Percentiles rank a stretch among this genome's conserved stretches.
Evolutionary conservation across 805 yeast species (phyloP).

Genomic region (Priceomyces carsonii): DNA sequence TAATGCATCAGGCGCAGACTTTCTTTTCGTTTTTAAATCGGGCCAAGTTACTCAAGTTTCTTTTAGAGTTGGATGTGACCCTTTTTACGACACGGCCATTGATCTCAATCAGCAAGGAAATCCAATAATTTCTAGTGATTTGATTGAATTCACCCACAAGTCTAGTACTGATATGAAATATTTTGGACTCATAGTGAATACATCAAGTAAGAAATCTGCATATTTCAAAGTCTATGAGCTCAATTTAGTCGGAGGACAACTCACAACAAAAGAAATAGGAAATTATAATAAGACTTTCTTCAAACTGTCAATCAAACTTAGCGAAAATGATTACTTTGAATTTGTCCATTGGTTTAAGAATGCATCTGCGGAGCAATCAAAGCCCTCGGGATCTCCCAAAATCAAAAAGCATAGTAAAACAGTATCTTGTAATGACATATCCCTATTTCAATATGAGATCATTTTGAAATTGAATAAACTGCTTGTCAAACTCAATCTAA

Average conservation of each 20-base stretch:
- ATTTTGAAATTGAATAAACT: slow-evolving; percentile 15
- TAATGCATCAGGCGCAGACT: slow-evolving; percentile 1
- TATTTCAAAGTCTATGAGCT: slow-evolving; percentile 16
- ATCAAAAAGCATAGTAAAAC: slow-evolving; percentile 7
- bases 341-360: slow-evolving; percentile 16
- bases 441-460: slow-evolving; percentile 15
- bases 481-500: slow-evolving; percentile 14
- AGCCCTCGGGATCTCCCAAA: slow-evolving; percentile 7
- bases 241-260: slow-evolving; percentile 6
- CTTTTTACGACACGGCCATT: slow-evolving; percentile 7
- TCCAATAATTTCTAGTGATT: slow-evolving; percentile 6
- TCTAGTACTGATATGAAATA: slow-evolving; percentile 3
- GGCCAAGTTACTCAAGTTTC: slow-evolving; percentile 14
- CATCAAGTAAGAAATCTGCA: slow-evolving; percentile 8
- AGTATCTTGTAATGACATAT: slow-evolving; percentile 11
- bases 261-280: slow-evolving; percentile 16
- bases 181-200: slow-evolving; percentile 17
- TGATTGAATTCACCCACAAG: slow-evolving; percentile 16
- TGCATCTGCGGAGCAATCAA: neutral
- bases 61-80: slow-evolving; percentile 9
- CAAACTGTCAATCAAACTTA: slow-evolving; percentile 7
- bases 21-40: slow-evolving; percentile 10
- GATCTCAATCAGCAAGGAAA: neutral
- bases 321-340: slow-evolving; percentile 11
- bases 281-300: slow-evolving; percentile 14